These are phyloP conservation scores for Penicillium frequentans DNA, from an alignment of 2,329 filamentous ascomycete genomes.

Conservation along the genomic window DNA sequence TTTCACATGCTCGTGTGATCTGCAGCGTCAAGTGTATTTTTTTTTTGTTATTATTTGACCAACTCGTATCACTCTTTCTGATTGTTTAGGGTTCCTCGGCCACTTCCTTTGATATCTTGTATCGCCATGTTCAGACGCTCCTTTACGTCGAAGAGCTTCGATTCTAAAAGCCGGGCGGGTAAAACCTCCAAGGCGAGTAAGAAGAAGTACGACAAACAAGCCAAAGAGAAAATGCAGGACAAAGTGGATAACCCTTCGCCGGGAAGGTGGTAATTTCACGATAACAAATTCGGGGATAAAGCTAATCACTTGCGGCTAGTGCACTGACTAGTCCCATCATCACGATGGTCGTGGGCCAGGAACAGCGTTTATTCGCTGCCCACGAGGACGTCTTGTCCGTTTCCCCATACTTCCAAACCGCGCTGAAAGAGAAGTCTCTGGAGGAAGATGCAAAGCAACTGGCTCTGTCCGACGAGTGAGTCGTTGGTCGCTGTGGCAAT, in stretches of 20 bases:
- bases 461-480: constrained; percentile 66
- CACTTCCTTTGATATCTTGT: constrained; percentile 28
- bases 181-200: constrained; percentile 78
- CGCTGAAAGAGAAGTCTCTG: constrained; percentile 70
- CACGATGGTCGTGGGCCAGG: constrained; percentile 78
- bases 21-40: constrained; percentile 42
- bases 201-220: constrained; percentile 74
- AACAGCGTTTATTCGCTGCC: constrained; percentile 88
- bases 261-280: constrained; percentile 45
- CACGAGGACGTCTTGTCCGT: constrained; percentile 88
- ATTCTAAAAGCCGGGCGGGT: constrained; percentile 80
- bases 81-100: constrained; percentile 38
- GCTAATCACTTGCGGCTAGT: constrained; percentile 26
- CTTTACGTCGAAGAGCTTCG: constrained; percentile 72
- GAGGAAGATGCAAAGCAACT: constrained; percentile 71
- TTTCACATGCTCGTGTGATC: constrained; percentile 50
- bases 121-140: constrained; percentile 88
- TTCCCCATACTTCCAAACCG: constrained; percentile 78
- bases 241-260: constrained; percentile 65
- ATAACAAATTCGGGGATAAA: not conserved
- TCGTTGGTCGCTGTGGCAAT: not conserved
- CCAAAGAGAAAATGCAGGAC: constrained; percentile 85
- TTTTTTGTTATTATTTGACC: constrained; percentile 33
- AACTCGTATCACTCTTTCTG: constrained; percentile 41
- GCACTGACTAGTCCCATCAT: constrained; percentile 71